Evolutionary conservation across 1,284 basidiomycete species (phyloP), one percentile per base, ranked within the genome.

Genomic region (Moesziomyces aphidis): DNA sequence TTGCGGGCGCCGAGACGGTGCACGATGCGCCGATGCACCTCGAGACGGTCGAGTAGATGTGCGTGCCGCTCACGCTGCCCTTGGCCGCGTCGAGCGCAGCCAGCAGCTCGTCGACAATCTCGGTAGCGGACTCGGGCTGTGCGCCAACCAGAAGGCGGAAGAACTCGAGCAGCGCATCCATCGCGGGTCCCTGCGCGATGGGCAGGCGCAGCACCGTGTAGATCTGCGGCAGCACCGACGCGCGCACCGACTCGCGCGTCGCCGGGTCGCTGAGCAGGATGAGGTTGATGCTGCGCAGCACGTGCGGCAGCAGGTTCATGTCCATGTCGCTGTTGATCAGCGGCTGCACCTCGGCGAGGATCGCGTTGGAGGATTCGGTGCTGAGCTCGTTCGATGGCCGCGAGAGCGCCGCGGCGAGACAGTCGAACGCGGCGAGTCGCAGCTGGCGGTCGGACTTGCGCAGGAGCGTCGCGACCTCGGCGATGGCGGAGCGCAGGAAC

Each of bases 101-200:
- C n/a, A 76, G 64, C 44, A 76, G 61, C 55, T 72, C 65, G 19
- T 67, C 58, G 5, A 72, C 64, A 24, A 64, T 69, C 46, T 64
- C 51, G 17, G 58, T 59, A 2, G 66, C 63, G n/a, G 51, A 34
- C 2, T 44, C 46, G 4, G 88, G 87, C 75, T 96, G 93, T 0
- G 93, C 92, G 61, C 89, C 87, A n/a, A 95, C 92, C 31, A 95
- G 89, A 0, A 90, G 89, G 1, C 87, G 88, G 82, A 93, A 93
- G 88, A 98, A 97, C 13, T 87, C 86, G 50, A 93, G 88, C 9
- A 97, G 86, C 0, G 92, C 89, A 46, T 97, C 94, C 24, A 96
- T 89, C 4, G 91, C 88, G 4, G 88, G 85, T 43, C 91, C 90
- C 52, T 93, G 89, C 21, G 94, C 87, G 7, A 92, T 88, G 0